A percentile compares a stretch with the other conserved stretches of the same genome.
These are phyloP conservation scores for Starmerella stigmatis DNA, from an alignment of 805 yeast genomes.

Conservation along the genomic window DNA sequence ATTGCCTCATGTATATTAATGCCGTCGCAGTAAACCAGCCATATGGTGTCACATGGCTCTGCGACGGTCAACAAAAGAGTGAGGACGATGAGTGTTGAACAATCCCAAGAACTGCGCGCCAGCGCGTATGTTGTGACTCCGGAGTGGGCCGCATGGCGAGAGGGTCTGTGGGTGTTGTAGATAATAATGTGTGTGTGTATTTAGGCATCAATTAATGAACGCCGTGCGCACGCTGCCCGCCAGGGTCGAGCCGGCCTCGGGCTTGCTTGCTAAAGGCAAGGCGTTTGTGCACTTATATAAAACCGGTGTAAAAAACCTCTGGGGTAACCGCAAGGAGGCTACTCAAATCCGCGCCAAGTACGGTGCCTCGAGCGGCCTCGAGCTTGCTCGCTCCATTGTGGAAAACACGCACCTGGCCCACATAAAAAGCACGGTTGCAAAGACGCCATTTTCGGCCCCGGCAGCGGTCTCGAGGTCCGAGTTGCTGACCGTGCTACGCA, in stretches of 20 bases:
- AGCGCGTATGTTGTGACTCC: conserved; percentile 1
- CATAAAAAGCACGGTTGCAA: conserved; percentile 8
- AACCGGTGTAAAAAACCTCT: conserved; percentile 40
- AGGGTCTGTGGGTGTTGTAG: too few species aligned
- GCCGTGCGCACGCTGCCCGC: conserved; percentile 30
- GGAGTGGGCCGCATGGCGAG: too few species aligned
- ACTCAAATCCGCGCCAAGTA: conserved; percentile 17
- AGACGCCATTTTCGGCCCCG: too few species aligned
- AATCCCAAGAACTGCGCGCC: too few species aligned
- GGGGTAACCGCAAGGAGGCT: conserved; percentile 33
- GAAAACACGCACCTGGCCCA: conserved; percentile 19
- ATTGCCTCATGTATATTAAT: too few species aligned
- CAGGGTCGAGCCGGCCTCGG: conserved; percentile 18
- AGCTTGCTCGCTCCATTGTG: conserved; percentile 20
- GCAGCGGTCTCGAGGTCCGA: conserved; percentile 38
- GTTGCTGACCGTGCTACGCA: conserved; percentile 42
- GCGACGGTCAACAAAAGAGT: too few species aligned
- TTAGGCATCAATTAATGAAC: conserved; percentile 11
- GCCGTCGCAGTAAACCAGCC: neutral
- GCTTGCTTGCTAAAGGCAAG: conserved; percentile 25
- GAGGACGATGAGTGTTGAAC: too few species aligned
- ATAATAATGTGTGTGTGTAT: too few species aligned
- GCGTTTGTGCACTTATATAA: conserved; percentile 35
- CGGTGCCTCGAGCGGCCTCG: conserved; percentile 16
- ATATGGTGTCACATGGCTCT: conserved; percentile 4